Conservation (phyloP, 768 basidiomycete genomes). For the Agrocybe pediades region DNA sequence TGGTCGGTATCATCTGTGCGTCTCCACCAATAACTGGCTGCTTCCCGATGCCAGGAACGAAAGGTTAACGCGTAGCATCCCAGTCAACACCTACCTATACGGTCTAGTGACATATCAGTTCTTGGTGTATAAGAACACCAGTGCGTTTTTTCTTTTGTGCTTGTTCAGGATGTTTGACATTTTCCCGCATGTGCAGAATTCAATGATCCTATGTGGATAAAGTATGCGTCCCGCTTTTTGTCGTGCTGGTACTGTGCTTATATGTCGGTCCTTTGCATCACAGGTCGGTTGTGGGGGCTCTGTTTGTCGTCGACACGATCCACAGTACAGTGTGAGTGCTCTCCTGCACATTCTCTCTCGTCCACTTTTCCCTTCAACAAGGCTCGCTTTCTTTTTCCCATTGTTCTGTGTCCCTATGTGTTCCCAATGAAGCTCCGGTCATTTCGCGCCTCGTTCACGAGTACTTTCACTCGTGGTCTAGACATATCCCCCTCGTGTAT, state of each 20-base stretch:
- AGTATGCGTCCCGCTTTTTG: conserved; percentile 17
- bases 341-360: not conserved
- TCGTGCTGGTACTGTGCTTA: not conserved
- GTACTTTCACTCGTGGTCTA: not conserved
- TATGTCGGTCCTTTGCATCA: not conserved
- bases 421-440: not conserved
- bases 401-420: not conserved
- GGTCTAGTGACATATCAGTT: conserved; percentile 46
- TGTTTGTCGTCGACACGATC: conserved; percentile 36
- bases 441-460: not conserved
- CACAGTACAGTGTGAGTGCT: conserved; percentile 37
- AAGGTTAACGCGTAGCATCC: not conserved
- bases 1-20: conserved; percentile 32
- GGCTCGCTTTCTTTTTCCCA: not conserved
- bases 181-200: conserved; percentile 25
- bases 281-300: conserved; percentile 31
- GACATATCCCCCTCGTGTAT: not conserved
- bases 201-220: conserved; percentile 38
- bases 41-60: not conserved
- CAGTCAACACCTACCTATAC: conserved; percentile 37
- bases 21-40: not conserved
- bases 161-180: conserved; percentile 4
- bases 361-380: too few species aligned
- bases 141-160: conserved; percentile 19
- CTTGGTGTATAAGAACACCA: conserved; percentile 34